Percentiles rank a stretch among this genome's conserved stretches.
Evolutionary conservation across 2,329 filamentous ascomycete genomes (phyloP).

Genomic region (Trichoderma arundinaceum): DNA sequence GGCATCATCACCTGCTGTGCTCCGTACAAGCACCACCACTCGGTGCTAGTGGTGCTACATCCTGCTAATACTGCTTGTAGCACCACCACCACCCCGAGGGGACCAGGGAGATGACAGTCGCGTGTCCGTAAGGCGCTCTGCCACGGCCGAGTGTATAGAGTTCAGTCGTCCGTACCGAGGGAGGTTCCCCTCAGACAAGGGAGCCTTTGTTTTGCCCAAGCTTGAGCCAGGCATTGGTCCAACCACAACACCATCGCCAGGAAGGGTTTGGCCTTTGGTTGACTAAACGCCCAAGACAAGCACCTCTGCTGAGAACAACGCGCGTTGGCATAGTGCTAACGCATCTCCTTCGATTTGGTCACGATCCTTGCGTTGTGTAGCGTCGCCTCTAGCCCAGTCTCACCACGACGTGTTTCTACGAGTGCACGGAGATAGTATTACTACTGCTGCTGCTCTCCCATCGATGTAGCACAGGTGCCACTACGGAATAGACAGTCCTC

Average conservation of each 20-base stretch:
- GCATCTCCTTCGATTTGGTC: conserved; percentile 27
- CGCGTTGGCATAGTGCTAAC: conserved; percentile 25
- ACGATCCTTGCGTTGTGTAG: conserved; percentile 29
- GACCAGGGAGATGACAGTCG: conserved; percentile 12
- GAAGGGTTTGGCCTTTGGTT: conserved; percentile 12
- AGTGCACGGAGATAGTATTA: too few species aligned
- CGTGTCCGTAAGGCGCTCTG: conserved; percentile 2
- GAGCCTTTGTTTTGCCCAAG: conserved; percentile 7
- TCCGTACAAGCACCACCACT: conserved; percentile 2
- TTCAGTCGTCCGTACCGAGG: conserved; percentile 21
- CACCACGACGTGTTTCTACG: conserved; percentile 4
- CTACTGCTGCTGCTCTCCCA: not conserved
- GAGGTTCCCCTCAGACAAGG: conserved; percentile 22
- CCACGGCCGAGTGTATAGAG: conserved; percentile 2
- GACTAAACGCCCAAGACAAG: conserved; percentile 19
- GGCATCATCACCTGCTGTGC: not conserved
- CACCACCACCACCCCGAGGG: conserved; percentile 1
- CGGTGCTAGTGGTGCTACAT: not conserved
- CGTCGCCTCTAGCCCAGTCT: conserved; percentile 16
- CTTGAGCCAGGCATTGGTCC: conserved; percentile 14
- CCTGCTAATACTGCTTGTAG: not conserved
- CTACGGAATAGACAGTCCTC: not conserved
- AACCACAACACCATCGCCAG: conserved; percentile 24
- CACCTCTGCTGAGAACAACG: conserved; percentile 20
- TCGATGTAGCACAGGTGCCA: not conserved